These are phyloP conservation scores for Lepidium campestre DNA, from an alignment of 441 rosid genomes.

Conservation along the genomic window DNA sequence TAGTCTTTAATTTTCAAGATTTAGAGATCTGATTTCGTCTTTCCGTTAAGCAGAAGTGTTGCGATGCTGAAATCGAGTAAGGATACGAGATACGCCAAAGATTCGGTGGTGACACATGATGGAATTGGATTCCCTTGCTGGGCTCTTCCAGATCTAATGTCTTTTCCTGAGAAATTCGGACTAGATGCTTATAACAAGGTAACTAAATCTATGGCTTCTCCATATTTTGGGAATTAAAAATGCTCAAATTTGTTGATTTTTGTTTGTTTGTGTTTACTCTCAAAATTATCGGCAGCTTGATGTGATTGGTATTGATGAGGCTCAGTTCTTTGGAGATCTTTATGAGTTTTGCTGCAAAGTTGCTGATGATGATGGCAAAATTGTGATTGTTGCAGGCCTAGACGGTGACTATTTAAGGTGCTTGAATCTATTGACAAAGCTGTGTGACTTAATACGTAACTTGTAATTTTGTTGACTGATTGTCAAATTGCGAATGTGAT, in stretches of 20 bases:
- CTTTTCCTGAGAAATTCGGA: conserved; percentile 48
- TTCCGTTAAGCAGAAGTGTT: conserved; percentile 39
- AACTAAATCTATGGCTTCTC: neutral
- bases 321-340: conserved; percentile 89
- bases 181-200: conserved; percentile 65
- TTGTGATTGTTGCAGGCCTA: conserved; percentile 66
- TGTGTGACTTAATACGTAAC: neutral
- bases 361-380: conserved; percentile 82
- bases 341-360: conserved; percentile 80
- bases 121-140: conserved; percentile 77
- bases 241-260: neutral
- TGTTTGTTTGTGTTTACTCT: neutral
- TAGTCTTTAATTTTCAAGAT: neutral
- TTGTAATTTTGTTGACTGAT: neutral
- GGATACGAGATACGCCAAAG: conserved; percentile 69
- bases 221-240: no score
- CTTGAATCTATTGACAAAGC: neutral
- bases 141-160: conserved; percentile 68
- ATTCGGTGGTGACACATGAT: conserved; percentile 80
- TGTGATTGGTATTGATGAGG: conserved; percentile 92
- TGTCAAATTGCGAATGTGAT: neutral
- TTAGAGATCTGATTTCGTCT: neutral
- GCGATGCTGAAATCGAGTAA: conserved; percentile 77
- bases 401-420: conserved; percentile 93
- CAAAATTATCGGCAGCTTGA: conserved; percentile 46